Percentiles rank a stretch among this genome's conserved stretches.
Evolutionary conservation across 2,329 filamentous ascomycete genomes (phyloP).

Genomic region (Monosporascus sp.): DNA sequence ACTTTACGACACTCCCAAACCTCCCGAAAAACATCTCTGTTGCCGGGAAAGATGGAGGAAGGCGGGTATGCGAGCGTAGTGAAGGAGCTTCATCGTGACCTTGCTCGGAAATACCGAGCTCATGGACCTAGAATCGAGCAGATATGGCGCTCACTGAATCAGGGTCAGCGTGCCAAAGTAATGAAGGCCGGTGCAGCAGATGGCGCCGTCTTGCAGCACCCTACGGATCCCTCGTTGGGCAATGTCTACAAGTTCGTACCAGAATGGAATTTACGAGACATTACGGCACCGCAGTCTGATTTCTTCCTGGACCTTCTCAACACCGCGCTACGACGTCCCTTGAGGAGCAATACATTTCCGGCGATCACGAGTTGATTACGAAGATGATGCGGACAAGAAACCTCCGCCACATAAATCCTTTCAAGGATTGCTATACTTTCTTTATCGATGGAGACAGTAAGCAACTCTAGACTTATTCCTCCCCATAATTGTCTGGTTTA

Average conservation of each 20-base stretch:
- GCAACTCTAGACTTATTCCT: too few species aligned
- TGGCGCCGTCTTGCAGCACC: slow-evolving; percentile 29
- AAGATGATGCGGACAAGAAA: slow-evolving; percentile 27
- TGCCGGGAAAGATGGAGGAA: too few species aligned
- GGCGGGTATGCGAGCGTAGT: slow-evolving; percentile 1
- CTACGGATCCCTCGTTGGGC: slow-evolving; percentile 29
- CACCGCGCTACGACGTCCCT: slow-evolving; percentile 30
- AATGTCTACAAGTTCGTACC: slow-evolving; percentile 33
- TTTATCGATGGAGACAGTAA: slow-evolving; percentile 25
- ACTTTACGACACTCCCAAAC: too few species aligned
- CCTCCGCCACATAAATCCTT: slow-evolving; percentile 23
- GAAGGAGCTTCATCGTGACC: slow-evolving; percentile 30
- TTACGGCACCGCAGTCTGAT: slow-evolving; percentile 30
- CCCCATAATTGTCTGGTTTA: too few species aligned
- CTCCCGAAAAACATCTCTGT: too few species aligned
- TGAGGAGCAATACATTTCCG: slow-evolving; percentile 27
- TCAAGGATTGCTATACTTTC: slow-evolving; percentile 29
- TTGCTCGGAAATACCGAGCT: slow-evolving; percentile 31
- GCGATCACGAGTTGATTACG: slow-evolving; percentile 30
- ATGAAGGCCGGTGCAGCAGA: slow-evolving; percentile 28
- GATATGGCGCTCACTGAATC: slow-evolving; percentile 34
- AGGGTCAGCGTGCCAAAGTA: slow-evolving; percentile 26
- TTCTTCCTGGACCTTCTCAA: slow-evolving; percentile 31
- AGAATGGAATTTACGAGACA: slow-evolving; percentile 39
- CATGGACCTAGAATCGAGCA: slow-evolving; percentile 30